Evolutionary conservation across 352 stramenopile species (phyloP), one percentile per base, ranked within the genome.

Genomic region (Phytophthora pluvialis): DNA sequence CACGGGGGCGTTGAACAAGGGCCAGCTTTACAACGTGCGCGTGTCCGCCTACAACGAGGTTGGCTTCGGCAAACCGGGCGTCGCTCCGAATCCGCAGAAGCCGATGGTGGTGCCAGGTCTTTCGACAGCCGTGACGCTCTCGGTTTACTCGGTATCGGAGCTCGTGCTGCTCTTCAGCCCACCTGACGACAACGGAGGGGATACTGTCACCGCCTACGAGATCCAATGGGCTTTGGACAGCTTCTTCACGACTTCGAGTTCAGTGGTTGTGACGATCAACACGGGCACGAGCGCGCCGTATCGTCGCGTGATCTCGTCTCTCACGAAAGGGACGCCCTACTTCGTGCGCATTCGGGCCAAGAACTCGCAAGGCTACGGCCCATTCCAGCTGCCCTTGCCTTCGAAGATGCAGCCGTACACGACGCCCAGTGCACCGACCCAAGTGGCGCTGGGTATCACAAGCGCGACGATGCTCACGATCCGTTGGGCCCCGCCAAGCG

Each of bases 1-100:
- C 0, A 65, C 51, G 0, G 82, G 73, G 15, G 84, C 80, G 9
- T 77, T 99, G 13, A 87, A 91, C 45, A 88, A 97, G 48, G 96
- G 96, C 0, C 77, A 97, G 40, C 76, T 90, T 12, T 98, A 99
- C 73, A 95, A 97, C 64, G 85, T 92, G n/a, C 90, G 95, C 15
- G 93, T 99, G 31, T 97, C 93, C 29, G 92, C 96, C 4, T 98
- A 98, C 77, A 99, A 99, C 80, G 81, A 87, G 21, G 69, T 98
- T 8, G 96, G 97, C 8, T 99, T 96, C 59, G 89, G 93, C 13
- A 59, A 88, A 11, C 84, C 92, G 3, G 76, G 63, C 4, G 60
- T 77, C 39, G 83, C 73, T 21, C 55, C 66, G 2, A 82, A 58
- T 40, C 73, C 81, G 0, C 79, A 91, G 51, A 93, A 91, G 29